Conservation (phyloP, 139 green algal species). For the Bryopsis sp. region DNA sequence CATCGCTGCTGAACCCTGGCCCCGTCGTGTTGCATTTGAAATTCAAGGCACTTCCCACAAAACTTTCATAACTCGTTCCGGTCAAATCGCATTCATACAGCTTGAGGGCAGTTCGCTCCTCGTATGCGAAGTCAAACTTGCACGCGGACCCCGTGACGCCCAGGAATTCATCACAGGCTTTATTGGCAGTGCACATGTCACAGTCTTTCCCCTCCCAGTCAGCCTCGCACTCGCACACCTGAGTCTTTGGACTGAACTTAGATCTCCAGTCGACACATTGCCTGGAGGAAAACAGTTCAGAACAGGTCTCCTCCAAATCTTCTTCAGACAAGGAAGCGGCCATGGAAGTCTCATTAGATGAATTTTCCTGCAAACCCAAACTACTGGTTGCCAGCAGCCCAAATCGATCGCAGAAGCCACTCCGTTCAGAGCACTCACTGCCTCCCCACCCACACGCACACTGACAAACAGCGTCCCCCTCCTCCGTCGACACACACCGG, state of each 20-base stretch:
- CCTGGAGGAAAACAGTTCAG: conserved; percentile 8
- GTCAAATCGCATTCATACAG: conserved; percentile 14
- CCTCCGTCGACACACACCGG: conserved; percentile 1
- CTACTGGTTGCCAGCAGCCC: not conserved
- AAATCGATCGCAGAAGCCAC: conserved; percentile 9
- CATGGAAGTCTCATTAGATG: not conserved
- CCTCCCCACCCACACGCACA: conserved; percentile 16
- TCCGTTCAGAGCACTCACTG: not conserved
- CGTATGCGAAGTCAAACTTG: not conserved
- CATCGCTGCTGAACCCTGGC: not conserved
- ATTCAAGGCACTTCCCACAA: conserved; percentile 19
- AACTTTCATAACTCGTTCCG: not conserved
- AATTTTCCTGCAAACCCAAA: not conserved
- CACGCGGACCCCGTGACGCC: not conserved
- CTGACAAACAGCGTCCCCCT: conserved; percentile 6
- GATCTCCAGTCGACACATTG: not conserved
- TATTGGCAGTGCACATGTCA: conserved; percentile 1
- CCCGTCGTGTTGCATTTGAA: conserved; percentile 45
- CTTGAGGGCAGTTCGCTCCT: not conserved
- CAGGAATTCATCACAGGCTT: conserved; percentile 8
- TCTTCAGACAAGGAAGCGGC: not conserved
- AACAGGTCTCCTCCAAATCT: not conserved
- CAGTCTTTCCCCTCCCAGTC: conserved; percentile 5
- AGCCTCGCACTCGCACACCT: not conserved
- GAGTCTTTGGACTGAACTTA: not conserved